These are phyloP conservation scores for Imleria badia DNA, from an alignment of 768 basidiomycete species.

Conservation along the genomic window DNA sequence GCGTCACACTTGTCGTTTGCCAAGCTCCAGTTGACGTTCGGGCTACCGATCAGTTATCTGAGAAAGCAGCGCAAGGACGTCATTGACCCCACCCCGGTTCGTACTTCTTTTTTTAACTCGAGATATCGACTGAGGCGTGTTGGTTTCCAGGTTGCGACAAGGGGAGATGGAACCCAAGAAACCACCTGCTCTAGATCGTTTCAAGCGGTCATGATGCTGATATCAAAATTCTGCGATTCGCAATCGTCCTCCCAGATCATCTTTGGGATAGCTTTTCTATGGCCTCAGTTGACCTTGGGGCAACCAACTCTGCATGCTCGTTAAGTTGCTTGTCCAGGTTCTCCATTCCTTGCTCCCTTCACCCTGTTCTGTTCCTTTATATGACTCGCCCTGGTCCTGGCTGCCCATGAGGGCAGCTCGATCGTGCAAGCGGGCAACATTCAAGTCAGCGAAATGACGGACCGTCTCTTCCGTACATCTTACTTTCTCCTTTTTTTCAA, in stretches of 20 bases:
- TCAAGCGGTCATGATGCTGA: constrained; percentile 26
- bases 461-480: no score
- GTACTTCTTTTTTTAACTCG: constrained; percentile 17
- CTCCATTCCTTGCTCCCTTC: no score
- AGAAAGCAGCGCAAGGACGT: constrained; percentile 95
- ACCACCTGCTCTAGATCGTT: constrained; percentile 37
- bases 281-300: not conserved
- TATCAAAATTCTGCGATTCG: not conserved
- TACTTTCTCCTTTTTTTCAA: no score
- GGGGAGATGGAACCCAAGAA: constrained; percentile 30
- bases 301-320: no score
- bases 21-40: not conserved
- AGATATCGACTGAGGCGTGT: not conserved
- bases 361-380: no score
- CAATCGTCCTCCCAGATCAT: not conserved
- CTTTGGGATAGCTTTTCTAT: not conserved
- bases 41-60: constrained; percentile 47
- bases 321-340: no score
- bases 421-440: no score
- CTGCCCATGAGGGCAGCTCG: no score
- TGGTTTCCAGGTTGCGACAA: constrained; percentile 48
- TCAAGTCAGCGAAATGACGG: no score
- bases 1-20: constrained; percentile 4
- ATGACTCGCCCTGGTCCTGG: no score
- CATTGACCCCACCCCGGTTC: constrained; percentile 75